phyloP scores from a whole-genome alignment of 805 yeast genomes.

The Starmerella sirachaensis region DNA sequence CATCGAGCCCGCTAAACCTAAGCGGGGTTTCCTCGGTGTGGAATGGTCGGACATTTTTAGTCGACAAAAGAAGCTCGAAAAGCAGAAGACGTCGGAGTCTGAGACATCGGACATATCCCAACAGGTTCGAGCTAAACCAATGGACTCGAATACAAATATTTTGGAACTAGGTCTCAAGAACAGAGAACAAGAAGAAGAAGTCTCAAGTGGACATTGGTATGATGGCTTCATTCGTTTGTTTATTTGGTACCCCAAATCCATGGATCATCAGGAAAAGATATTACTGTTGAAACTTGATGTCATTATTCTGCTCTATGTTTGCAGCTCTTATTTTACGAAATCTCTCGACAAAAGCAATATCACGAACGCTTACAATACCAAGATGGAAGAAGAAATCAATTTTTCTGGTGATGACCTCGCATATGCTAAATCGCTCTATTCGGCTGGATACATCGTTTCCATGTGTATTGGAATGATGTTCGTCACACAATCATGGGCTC shows the following conservation, averaged over 20 bases:
- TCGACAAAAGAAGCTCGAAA: no score
- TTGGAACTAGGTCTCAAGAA: neutral
- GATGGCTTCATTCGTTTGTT: conserved; percentile 23
- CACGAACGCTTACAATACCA: conserved; percentile 44
- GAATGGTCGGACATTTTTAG: no score
- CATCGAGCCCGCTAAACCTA: no score
- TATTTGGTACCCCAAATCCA: conserved; percentile 26
- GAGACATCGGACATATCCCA: no score
- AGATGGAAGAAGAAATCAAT: conserved; percentile 40
- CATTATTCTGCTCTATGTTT: conserved; percentile 27
- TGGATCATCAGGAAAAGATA: conserved; percentile 21
- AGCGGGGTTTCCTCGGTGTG: no score
- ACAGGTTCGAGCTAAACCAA: neutral
- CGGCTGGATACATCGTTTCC: conserved; percentile 38
- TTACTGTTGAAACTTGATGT: conserved; percentile 29
- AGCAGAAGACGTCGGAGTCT: no score
- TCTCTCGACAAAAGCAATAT: conserved; percentile 41
- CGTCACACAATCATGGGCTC: conserved; percentile 28
- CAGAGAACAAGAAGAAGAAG: conserved; percentile 1
- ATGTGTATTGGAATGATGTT: conserved; percentile 34
- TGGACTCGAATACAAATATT: neutral
- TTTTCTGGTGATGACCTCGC: conserved; percentile 37
- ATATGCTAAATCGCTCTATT: conserved; percentile 34
- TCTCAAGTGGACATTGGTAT: conserved; percentile 22
- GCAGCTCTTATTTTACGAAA: conserved; percentile 35